Evolutionary conservation across 148 eudicot genomes (phyloP).

Genomic region (Rhododendron molle): DNA sequence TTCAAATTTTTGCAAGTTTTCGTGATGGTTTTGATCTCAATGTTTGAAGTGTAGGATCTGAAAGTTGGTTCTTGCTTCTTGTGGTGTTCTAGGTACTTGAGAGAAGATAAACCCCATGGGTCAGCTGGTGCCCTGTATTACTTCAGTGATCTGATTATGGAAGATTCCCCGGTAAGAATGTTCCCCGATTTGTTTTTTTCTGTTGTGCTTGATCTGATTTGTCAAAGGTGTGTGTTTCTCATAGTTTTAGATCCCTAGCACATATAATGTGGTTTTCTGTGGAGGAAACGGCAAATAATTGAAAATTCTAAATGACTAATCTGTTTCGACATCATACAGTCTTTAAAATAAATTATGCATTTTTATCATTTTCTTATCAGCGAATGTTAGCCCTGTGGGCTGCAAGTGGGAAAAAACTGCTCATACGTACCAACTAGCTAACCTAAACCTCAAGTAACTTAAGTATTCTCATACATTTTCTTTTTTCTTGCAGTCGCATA

Average conservation of each 20-base stretch:
- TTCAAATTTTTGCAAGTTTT: neutral
- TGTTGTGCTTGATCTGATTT: neutral
- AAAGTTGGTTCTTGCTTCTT: conserved; percentile 8
- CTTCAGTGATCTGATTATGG: conserved; percentile 87
- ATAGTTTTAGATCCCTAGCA: neutral
- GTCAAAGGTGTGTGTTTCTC: neutral
- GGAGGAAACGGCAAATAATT: neutral
- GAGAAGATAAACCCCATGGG: conserved; percentile 94
- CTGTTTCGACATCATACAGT: neutral
- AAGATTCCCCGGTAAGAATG: conserved; percentile 64
- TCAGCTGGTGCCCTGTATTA: conserved; percentile 88
- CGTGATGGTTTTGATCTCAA: neutral
- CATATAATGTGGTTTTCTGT: neutral
- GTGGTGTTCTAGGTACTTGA: conserved; percentile 60
- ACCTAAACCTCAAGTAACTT: neutral
- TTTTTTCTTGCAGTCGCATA: conserved; percentile 64
- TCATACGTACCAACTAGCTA: neutral
- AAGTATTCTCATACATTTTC: neutral
- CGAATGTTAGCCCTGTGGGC: neutral
- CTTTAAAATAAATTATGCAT: neutral
- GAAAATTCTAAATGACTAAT: neutral
- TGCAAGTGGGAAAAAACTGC: neutral
- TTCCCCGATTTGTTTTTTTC: neutral
- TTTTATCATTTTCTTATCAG: no score
- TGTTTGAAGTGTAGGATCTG: neutral